Percentiles rank a stretch among this genome's conserved stretches.
Evolutionary conservation across 106 monocot genomes (phyloP).

Genomic region (Narthecium ossifragum): DNA sequence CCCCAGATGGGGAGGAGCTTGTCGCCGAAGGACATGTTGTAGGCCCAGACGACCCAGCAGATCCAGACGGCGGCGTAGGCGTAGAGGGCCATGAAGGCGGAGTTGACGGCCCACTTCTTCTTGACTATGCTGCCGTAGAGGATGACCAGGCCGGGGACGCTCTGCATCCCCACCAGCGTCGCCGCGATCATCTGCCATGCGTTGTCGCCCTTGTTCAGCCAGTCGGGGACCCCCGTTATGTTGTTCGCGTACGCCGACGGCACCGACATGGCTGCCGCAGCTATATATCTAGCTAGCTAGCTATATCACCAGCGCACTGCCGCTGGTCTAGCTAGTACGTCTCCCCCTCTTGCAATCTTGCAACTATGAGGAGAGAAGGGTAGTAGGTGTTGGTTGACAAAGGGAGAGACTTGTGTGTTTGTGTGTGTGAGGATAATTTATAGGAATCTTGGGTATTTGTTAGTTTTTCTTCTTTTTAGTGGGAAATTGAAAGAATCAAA

Average conservation of each 20-base stretch:
- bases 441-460: too few species aligned
- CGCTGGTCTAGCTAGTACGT: neutral
- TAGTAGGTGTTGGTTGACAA: neutral
- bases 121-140: slow-evolving; percentile 50
- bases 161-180: slow-evolving; percentile 38
- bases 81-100: slow-evolving; percentile 55
- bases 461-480: too few species aligned
- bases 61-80: slow-evolving; percentile 48
- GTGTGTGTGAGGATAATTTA: neutral
- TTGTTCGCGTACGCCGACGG: slow-evolving; percentile 23
- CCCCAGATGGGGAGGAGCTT: slow-evolving; percentile 63
- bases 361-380: neutral
- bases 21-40: slow-evolving; percentile 59
- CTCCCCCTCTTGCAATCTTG: neutral
- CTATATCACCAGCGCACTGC: too few species aligned
- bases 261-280: slow-evolving; percentile 11
- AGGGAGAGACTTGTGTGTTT: neutral
- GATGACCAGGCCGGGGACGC: slow-evolving; percentile 37
- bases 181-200: slow-evolving; percentile 46
- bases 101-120: slow-evolving; percentile 53
- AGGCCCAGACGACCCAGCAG: slow-evolving; percentile 58
- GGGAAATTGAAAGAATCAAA: too few species aligned
- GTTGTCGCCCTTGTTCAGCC: slow-evolving; percentile 58
- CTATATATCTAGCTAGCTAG: too few species aligned
- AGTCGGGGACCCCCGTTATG: slow-evolving; percentile 12